Conservation (phyloP, 768 basidiomycete species). For the Hygrocybe punicea region DNA sequence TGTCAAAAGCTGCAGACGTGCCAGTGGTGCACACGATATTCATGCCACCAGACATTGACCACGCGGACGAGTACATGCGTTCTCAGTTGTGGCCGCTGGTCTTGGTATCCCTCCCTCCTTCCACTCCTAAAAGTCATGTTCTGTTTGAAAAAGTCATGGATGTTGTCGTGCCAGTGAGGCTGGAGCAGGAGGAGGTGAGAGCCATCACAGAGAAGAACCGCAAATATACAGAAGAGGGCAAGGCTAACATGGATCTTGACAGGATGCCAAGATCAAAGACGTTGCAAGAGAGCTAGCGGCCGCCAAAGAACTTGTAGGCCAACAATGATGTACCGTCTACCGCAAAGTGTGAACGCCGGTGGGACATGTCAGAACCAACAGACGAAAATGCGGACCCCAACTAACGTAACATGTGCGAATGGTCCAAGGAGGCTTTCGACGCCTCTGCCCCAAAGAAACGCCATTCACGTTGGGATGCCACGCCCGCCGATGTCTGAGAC, state of each 20-base stretch:
- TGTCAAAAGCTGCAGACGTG: too few relatives aligned
- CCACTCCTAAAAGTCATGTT: too few relatives aligned
- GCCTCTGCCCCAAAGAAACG: slow-evolving; percentile 82
- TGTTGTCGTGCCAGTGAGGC: slow-evolving; percentile 65
- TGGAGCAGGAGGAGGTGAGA: slow-evolving; percentile 90
- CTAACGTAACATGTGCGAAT: slow-evolving; percentile 57
- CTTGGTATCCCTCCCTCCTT: too few relatives aligned
- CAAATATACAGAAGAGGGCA: slow-evolving; percentile 65
- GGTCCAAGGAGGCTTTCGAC: slow-evolving; percentile 74
- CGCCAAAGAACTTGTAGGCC: slow-evolving; percentile 44
- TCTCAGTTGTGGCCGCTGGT: too few relatives aligned
- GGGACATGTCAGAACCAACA: slow-evolving; percentile 65
- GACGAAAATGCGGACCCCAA: slow-evolving; percentile 68
- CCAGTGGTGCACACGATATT: too few relatives aligned
- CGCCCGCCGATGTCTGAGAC: slow-evolving; percentile 76
- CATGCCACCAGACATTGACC: too few relatives aligned
- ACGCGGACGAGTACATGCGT: too few relatives aligned
- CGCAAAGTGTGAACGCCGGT: slow-evolving; percentile 71
- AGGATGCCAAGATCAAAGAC: slow-evolving; percentile 84
- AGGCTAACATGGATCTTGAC: slow-evolving; percentile 84
- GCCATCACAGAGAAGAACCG: slow-evolving; percentile 89
- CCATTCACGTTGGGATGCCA: slow-evolving; percentile 94
- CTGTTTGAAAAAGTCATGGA: too few relatives aligned
- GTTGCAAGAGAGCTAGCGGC: slow-evolving; percentile 67
- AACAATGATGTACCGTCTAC: too few relatives aligned